Percentiles rank a stretch among this genome's conserved stretches.
phyloP scores from a whole-genome alignment of 2,329 filamentous ascomycete genomes.

The Cercospora brassicicola region DNA sequence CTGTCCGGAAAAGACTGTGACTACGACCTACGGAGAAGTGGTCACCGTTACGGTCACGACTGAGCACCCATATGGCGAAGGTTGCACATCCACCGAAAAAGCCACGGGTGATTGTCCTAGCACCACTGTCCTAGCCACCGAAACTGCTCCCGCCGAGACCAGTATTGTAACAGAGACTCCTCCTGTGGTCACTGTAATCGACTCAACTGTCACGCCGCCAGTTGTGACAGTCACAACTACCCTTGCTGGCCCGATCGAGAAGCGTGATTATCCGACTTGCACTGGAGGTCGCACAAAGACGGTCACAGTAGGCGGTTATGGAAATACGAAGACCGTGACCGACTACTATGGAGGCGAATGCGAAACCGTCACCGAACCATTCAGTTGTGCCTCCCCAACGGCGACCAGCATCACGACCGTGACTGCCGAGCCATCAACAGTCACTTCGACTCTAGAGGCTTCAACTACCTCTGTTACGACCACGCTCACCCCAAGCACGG shows the following conservation, averaged over 20 bases:
- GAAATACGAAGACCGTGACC: not conserved
- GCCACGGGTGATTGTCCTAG: not conserved
- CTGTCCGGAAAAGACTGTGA: slow-evolving; percentile 4
- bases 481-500: not conserved
- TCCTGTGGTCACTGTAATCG: not conserved
- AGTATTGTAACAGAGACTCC: not conserved
- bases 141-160: not conserved
- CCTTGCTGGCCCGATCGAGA: not conserved
- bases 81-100: not conserved
- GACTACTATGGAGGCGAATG: not conserved
- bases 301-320: not conserved
- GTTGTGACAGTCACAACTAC: not conserved
- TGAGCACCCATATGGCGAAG: not conserved
- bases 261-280: not conserved
- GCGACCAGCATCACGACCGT: not conserved
- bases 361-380: not conserved
- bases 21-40: not conserved
- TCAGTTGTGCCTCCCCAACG: not conserved
- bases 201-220: not conserved
- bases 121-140: not conserved
- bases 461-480: not conserved
- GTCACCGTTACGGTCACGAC: not conserved
- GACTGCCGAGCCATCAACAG: not conserved
- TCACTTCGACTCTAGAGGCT: not conserved
- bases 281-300: not conserved